These are phyloP conservation scores for Diaporthe ampelina DNA, from an alignment of 2,329 filamentous ascomycete genomes.

Conservation along the genomic window DNA sequence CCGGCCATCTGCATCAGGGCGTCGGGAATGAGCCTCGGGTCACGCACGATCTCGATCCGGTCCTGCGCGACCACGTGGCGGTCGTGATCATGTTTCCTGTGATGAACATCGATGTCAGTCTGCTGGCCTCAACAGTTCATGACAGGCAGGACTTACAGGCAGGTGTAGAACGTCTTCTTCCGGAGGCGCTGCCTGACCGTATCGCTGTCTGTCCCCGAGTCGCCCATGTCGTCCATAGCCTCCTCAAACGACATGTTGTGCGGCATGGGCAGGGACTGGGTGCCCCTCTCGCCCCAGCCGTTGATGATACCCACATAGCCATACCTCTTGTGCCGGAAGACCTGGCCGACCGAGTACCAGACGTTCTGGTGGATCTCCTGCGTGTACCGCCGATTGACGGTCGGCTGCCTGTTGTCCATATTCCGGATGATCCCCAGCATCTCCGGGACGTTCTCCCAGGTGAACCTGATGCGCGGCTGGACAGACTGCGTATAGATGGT, in stretches of 20 bases:
- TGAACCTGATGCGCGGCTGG: constrained; percentile 48
- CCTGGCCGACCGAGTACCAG: constrained; percentile 81
- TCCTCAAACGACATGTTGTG: constrained; percentile 45
- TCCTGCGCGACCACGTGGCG: constrained; percentile 83
- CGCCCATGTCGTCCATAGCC: constrained; percentile 61
- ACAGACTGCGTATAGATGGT: constrained; percentile 55
- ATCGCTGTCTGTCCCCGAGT: constrained; percentile 73
- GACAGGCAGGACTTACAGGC: constrained; percentile 74
- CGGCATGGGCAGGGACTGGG: constrained; percentile 46
- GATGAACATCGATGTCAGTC: constrained; percentile 48
- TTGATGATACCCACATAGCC: constrained; percentile 85
- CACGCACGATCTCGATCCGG: constrained; percentile 77
- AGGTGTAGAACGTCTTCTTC: constrained; percentile 85
- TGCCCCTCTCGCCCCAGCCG: constrained; percentile 78
- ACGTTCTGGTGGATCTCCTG: constrained; percentile 58
- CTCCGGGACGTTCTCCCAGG: constrained; percentile 54
- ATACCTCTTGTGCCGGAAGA: constrained; percentile 88
- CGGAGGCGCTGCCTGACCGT: constrained; percentile 63
- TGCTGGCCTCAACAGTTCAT: constrained; percentile 30
- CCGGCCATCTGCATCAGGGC: constrained; percentile 80
- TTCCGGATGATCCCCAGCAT: constrained; percentile 58
- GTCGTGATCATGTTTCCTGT: constrained; percentile 70
- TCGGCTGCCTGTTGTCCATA: constrained; percentile 58
- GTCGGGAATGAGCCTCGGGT: constrained; percentile 62
- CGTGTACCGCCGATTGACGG: constrained; percentile 51